Evolutionary conservation across 495 filamentous ascomycete species (phyloP), one percentile per base, ranked within the genome.

Genomic region (Alectoria sarmentosa): DNA sequence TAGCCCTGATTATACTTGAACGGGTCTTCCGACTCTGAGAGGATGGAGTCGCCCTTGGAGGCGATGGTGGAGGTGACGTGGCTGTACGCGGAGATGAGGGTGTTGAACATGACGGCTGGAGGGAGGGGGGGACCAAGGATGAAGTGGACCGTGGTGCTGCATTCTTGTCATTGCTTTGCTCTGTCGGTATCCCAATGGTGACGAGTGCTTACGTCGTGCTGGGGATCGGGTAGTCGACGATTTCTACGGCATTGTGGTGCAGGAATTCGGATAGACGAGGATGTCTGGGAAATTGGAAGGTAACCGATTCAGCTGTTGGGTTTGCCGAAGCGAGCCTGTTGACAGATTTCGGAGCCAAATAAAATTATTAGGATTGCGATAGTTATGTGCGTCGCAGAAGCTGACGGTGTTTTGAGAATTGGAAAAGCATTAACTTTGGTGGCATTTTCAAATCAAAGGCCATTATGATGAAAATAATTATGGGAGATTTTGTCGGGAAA

Each of bases 11-110:
- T 5, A 10, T 39, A 38, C 8, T 42, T 3, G 32, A 52, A 65
- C 21, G 63, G 63, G 11, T 65, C 44, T 15, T 65, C 19, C 23
- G 36, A 15, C 14, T 42, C 26, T 15, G 41, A 44, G 28, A 60
- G 56, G 2, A n/a, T 14, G 15, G n/a, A 34, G 37, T 65, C 37
- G 32, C 63, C 63, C 21, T 41, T 4, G 9, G n/a, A 17, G 42
- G 34, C 28, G 17, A 60, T 54, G 8, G 26, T 36, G 21, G 17
- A 19, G 2, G 14, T n/a, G 17, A 58, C 37, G 28, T 44, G 15
- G 28, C 41, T 21, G 21, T 64, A 38, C 1, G 39, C 37, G 15
- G 41, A 3, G 21, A 23, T 19, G 30, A 64, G 34, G 41, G 62
- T 64, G 42, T 9, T 3, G 19, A 2, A 36, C 62, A 64, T 58